Evolutionary conservation across 2,329 filamentous ascomycete genomes (phyloP), one percentile per base, ranked within the genome.

Genomic region (Trichoderma afroharzianum): DNA sequence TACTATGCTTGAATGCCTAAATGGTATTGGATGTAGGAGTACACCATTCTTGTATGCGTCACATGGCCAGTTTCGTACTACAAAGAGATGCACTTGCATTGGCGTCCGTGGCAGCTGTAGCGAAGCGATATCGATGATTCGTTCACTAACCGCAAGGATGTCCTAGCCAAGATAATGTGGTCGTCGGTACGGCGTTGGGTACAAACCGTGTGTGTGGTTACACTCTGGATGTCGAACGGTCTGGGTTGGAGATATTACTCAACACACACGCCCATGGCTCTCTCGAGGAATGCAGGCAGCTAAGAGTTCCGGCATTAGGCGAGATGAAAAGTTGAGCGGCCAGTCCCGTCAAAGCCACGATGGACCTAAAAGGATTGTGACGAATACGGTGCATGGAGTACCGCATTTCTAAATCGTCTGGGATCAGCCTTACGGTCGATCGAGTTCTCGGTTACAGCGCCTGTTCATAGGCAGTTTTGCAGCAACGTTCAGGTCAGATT

Each of bases 51-150:
- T 30, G 26, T 21, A 47, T 32, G 50, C 24, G 66, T 68, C 66
- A 68, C 66, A 61, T 68, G 66, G 53, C n/a, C 66, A 15, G 24
- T n/a, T 55, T 68, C 12, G 55, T 47, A 36, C 36, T 18, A 68
- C 50, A 18, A 24, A 8, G 26, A 61, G 55, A 61, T 33, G 66
- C 55, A 33, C n/a, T 28, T 68, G 66, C 66, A 61, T 68, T n/a
- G 28, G 66, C 36, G 21, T 59, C 18, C 39, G 28, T 32, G 26
- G 62, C 36, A 33, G 28, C 36, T 14, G 30, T 68, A 21, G 39
- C 55, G 26, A 47, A 59, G 55, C 50, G 14, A 59, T 43, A 61
- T 59, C 18, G 6, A 8, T 47, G 53, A 68, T 61, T 47, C 21
- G 36, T 61, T 33, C 33, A 21, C 26, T 47, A 68, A 43, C 55